phyloP scores from a whole-genome alignment of 805 yeast genomes.

The Candida maesae region DNA sequence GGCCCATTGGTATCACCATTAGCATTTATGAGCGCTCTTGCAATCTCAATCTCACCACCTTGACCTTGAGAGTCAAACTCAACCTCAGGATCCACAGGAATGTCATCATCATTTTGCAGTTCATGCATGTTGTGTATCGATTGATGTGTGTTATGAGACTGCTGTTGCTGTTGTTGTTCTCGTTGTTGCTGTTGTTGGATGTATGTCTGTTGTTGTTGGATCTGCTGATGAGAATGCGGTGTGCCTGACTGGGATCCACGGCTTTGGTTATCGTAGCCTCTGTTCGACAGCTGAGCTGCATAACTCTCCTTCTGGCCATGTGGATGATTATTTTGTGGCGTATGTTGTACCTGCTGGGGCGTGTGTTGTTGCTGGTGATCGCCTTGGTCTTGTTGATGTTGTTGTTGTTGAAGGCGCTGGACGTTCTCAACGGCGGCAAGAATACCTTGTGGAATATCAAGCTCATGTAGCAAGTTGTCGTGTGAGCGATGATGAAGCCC shows the following conservation, averaged over 20 bases:
- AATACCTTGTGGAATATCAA: slow-evolving; percentile 26
- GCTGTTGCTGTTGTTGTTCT: slow-evolving; percentile 17
- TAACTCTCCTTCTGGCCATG: too few species aligned
- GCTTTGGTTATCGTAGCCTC: too few species aligned
- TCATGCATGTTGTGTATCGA: slow-evolving; percentile 2
- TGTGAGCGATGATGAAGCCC: slow-evolving; percentile 15
- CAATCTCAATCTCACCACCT: slow-evolving; percentile 58
- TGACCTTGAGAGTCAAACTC: slow-evolving; percentile 39
- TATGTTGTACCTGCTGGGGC: slow-evolving; percentile 1
- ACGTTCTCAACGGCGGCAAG: slow-evolving; percentile 62
- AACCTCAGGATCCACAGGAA: slow-evolving; percentile 60
- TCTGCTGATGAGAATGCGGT: too few species aligned
- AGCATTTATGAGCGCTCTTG: slow-evolving; percentile 62
- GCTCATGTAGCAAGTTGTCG: slow-evolving; percentile 17
- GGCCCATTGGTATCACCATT: slow-evolving; percentile 23
- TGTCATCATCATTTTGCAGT: slow-evolving; percentile 20
- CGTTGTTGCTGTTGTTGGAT: slow-evolving; percentile 1
- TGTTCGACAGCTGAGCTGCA: too few species aligned
- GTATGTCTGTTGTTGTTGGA: slow-evolving; percentile 11
- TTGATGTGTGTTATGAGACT: slow-evolving; percentile 6
- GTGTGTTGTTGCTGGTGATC: too few species aligned
- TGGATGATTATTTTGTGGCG: too few species aligned
- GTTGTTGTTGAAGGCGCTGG: slow-evolving; percentile 30
- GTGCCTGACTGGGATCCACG: background rate
- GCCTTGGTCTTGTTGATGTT: slow-evolving; percentile 14